phyloP scores from a whole-genome alignment of 345 rosid genomes.

The Eucalyptus marginata region DNA sequence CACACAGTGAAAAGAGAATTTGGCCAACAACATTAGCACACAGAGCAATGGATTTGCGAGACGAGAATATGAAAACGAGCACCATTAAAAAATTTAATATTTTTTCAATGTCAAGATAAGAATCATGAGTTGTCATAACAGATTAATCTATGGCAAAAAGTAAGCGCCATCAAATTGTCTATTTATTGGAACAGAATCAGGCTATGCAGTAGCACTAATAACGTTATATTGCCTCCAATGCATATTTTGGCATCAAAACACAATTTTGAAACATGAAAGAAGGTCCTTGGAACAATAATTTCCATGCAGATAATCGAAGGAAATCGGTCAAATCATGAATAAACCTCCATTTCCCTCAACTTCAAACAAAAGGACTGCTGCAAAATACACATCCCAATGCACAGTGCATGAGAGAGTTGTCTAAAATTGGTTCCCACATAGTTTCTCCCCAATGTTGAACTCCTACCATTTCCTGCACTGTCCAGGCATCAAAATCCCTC shows the following conservation, averaged over 20 bases:
- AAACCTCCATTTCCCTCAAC: not conserved
- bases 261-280: not conserved
- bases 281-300: not conserved
- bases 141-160: not conserved
- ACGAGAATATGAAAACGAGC: not conserved
- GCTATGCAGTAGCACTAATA: not conserved
- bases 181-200: not conserved
- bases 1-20: not conserved
- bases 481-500: not conserved
- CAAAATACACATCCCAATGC: not conserved
- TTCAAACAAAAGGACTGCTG: not conserved
- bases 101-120: not conserved
- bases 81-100: not conserved
- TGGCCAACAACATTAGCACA: not conserved
- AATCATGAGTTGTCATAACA: not conserved
- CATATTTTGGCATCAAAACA: not conserved
- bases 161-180: not conserved
- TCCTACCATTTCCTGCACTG: not conserved
- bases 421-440: not conserved
- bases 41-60: not conserved
- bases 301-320: not conserved
- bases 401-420: not conserved
- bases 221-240: not conserved
- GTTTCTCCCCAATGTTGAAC: not conserved
- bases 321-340: not conserved